Evolutionary conservation across 2,329 filamentous ascomycete genomes (phyloP), one percentile per base, ranked within the genome.

Genomic region (Xylariaceae sp.): DNA sequence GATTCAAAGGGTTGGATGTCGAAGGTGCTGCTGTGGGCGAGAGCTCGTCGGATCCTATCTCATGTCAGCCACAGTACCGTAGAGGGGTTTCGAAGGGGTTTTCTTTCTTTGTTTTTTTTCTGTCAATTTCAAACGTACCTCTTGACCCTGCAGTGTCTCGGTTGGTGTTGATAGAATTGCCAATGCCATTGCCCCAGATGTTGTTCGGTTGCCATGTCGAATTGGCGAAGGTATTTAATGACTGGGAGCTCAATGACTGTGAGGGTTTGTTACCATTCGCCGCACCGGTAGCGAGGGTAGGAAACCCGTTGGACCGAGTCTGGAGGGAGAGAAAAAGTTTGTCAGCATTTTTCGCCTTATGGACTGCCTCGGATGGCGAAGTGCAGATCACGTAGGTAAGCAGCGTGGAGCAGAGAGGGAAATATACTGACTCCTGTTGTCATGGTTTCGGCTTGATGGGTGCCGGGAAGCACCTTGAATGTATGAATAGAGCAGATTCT

Each of bases 1-100:
- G 75, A 48, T 86, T 74, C 32, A 90, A 71, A 47, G 84, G 85
- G 49, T 82, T 76, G 5, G 85, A 88, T 39, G 85, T 86, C 3
- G 80, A 82, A 58, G 83, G 80, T 44, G 70, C 74, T 44, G 70
- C 74, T 54, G 79, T 76, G 32, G 64, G 56, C 22, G 69, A 69
- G 20, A 62, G 53, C 37, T 72, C 68, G 27, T 67, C 67, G 17
- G 63, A 64, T 47, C 65, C 66, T 66, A 51, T 44, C 49, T 42
- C 34, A 44, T 22, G 51, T 64, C 44, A 63, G 57, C 35, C n/a
- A n/a, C n/a, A n/a, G n/a, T n/a, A n/a, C n/a, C n/a, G n/a, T n/a
- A n/a, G n/a, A n/a, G n/a, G n/a, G n/a, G n/a, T 23, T 36, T 43
- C 17, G 23, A 35, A 4, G 16, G 37, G n/a, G n/a, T n/a, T n/a